Conservation (phyloP, 345 rosid species). For the Eucalyptus tenuipes region DNA sequence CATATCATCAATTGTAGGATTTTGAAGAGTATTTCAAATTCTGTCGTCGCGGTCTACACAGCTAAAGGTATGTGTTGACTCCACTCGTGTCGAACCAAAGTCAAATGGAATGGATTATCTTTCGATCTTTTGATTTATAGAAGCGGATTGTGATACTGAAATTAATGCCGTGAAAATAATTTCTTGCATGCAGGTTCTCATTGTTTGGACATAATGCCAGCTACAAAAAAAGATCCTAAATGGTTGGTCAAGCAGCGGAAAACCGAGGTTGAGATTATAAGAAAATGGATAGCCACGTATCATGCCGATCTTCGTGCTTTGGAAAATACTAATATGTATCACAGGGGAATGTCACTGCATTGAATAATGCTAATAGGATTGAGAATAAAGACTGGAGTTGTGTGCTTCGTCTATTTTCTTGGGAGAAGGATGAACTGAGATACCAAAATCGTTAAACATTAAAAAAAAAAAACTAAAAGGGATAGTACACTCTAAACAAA, state of each 20-base stretch:
- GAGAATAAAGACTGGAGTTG: not conserved
- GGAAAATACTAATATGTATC: not conserved
- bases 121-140: not conserved
- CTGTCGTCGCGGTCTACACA: slow-evolving; percentile 15
- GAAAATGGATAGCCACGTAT: slow-evolving; percentile 18
- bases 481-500: not conserved
- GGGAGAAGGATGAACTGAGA: not conserved
- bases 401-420: not conserved
- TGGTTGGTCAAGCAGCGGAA: slow-evolving; percentile 22
- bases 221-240: slow-evolving; percentile 5
- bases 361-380: not conserved
- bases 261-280: slow-evolving; percentile 14
- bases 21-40: slow-evolving; percentile 30
- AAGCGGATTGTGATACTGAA: not conserved
- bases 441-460: not conserved
- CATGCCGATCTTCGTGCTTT: not conserved
- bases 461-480: not conserved
- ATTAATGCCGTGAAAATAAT: not conserved
- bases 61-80: slow-evolving; percentile 4
- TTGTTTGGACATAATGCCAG: slow-evolving; percentile 17
- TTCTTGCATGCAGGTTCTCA: slow-evolving; percentile 16
- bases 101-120: not conserved
- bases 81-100: not conserved
- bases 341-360: not conserved
- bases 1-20: not conserved